Evolutionary conservation across 2,329 filamentous ascomycete species (phyloP), one percentile per base, ranked within the genome.

Genomic region (Apiospora arundinis): DNA sequence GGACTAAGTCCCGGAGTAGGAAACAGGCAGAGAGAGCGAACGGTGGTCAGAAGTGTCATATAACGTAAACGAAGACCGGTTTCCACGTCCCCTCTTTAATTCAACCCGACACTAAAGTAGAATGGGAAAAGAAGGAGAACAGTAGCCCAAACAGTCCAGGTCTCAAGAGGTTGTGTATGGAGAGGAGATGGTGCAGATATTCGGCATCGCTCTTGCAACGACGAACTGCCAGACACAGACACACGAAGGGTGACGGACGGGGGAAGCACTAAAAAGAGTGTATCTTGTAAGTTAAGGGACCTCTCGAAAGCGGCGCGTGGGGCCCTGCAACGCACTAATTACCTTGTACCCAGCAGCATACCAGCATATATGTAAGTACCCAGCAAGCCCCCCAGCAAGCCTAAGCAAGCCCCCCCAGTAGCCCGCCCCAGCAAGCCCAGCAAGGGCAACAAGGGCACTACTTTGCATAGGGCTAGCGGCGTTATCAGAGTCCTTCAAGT

Each of bases 381-480:
- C 56, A 40, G 56, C 32, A 63, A 63, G 32, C 28, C 32, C 32
- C 48, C 32, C 32, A 32, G 32, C 32, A 32, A 32, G 32, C 32
- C 32, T 6, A 32, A 32, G 32, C 32, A 32, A 32, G 32, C 32
- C 11, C 48, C 52, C 52, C 52, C 32, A 40, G 56, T 28, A 63
- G 56, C 56, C n/a, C n/a, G n/a, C n/a, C n/a, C n/a, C n/a, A 28
- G 9, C 52, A 25, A 63, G 23, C 11, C 11, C n/a, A 25, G 7
- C 16, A 21, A 46, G 44, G 44, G 44, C 44, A 46, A 18, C 6
- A 1, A 25, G 28, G 28, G 52, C 56, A 40, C 56, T 63, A 63
- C 56, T 63, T n/a, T 63, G 56, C 56, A 63, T 63, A 63, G 56
- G 56, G 32, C 56, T 63, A 63, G 56, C 56, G 56, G 32, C 28